Evolutionary conservation across 140 eudicot genomes (phyloP), one percentile per base, ranked within the genome.

Genomic region (Erigeron philadelphicus): DNA sequence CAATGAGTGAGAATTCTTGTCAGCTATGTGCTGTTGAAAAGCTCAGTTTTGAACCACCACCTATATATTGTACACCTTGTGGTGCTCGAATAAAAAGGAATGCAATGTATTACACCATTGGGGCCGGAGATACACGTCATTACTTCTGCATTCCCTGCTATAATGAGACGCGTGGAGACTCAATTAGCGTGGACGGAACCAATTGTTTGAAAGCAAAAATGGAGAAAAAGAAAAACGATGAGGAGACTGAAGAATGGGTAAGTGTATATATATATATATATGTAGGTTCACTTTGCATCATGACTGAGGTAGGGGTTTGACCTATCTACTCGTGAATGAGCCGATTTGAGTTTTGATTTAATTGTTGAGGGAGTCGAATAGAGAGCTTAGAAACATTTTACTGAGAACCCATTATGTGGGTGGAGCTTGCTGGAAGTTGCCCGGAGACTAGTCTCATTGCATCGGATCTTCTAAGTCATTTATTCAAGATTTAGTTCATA

Each of bases 161-260:
- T 75, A 92, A 88, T 46, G 96, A 84, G 57, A 69, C 90, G 72
- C 98, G 95, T 73, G 98, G 98, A 56, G 98, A 92, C 73, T 81
- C 84, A 11, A 92, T 88, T 44, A 23, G 66, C 23, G 93, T 83
- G 61, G 96, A 88, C 68, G 95, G 92, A 83, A 78, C 78, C 45
- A 42, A 92, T 72, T 63, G 88, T 60, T 78, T 75, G 18, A 92
- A 92, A 79, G 84, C 88, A 52, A 92, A 80, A 78, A 67, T 92
- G 78, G 98, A 88, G 87, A 92, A 88, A 81, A 92, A 81, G 90
- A 92, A 92, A 82, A 92, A 92, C 70, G 95, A 88, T 0, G 96
- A 92, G 83, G 98, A 92, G 66, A 88, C 95, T 56, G 98, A 92
- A 78, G 98, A 92, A 88, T 86, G 96, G 98, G 98, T 92, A 86